Percentiles rank a stretch among this genome's conserved stretches.
Conservation (phyloP, 2,329 filamentous ascomycete species). For the Zymoseptoria tritici region DNA sequence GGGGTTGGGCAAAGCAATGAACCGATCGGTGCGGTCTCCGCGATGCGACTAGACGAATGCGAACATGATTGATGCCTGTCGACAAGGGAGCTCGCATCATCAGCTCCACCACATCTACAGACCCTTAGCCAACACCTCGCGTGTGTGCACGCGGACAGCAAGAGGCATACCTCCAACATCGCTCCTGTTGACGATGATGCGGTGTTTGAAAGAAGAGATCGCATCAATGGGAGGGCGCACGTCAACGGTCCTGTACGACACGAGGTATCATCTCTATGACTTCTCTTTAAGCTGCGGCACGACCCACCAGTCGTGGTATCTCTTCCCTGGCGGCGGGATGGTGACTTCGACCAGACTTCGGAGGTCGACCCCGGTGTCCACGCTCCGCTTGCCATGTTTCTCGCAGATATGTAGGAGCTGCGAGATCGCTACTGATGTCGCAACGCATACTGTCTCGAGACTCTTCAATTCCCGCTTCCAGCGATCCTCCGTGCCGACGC, state of each 20-base stretch:
- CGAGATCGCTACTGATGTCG: slow-evolving; percentile 21
- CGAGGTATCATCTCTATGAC: slow-evolving; percentile 1
- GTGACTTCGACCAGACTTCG: slow-evolving; percentile 26
- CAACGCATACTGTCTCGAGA: slow-evolving; percentile 27
- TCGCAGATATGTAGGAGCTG: slow-evolving; percentile 18
- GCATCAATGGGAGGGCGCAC: neutral
- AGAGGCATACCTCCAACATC: neutral
- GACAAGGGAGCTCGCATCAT: neutral
- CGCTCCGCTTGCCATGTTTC: slow-evolving; percentile 14
- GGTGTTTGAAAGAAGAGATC: neutral
- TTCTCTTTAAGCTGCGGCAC: slow-evolving; percentile 36
- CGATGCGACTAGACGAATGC: neutral
- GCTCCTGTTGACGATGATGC: neutral
- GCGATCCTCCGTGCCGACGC: slow-evolving; percentile 30
- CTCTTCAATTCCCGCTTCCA: slow-evolving; percentile 32
- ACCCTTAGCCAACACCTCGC: neutral
- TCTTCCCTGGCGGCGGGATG: slow-evolving; percentile 32
- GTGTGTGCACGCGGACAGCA: neutral
- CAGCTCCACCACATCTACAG: neutral
- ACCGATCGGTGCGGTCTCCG: neutral
- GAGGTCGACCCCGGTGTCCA: slow-evolving; percentile 4
- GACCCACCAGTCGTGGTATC: slow-evolving; percentile 41
- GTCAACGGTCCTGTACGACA: neutral
- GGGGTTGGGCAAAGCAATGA: neutral
- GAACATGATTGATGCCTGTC: neutral